These are phyloP conservation scores for Fusarium sp. DNA, from an alignment of 2,329 filamentous ascomycete genomes.

Conservation along the genomic window DNA sequence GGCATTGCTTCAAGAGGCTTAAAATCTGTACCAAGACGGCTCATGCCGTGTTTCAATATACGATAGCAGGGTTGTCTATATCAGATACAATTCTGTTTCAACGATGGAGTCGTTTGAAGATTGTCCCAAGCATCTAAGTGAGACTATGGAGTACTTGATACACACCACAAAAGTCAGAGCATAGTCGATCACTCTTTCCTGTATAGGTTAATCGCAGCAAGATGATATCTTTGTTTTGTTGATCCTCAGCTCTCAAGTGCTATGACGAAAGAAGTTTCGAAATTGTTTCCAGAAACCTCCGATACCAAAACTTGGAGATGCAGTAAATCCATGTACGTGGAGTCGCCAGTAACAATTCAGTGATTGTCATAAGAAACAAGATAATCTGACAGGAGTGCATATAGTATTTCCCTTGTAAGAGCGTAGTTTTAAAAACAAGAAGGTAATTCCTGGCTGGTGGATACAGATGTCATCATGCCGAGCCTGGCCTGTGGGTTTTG, in stretches of 20 bases:
- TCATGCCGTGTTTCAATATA: background rate
- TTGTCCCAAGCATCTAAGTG: background rate
- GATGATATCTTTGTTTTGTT: background rate
- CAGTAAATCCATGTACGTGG: background rate
- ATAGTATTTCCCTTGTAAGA: background rate
- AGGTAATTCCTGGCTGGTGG: conserved; percentile 14
- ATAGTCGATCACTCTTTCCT: background rate
- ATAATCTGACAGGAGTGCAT: background rate
- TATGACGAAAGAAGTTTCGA: background rate
- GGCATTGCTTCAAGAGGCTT: background rate
- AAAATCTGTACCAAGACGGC: background rate
- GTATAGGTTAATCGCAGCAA: background rate
- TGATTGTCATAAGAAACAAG: background rate
- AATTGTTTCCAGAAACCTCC: background rate
- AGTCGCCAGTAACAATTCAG: background rate
- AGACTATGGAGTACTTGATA: background rate
- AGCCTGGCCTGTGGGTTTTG: conserved; percentile 17
- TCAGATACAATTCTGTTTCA: background rate
- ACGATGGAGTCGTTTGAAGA: background rate
- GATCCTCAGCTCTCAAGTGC: background rate
- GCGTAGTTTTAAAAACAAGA: conserved; percentile 4
- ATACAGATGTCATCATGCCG: conserved; percentile 18
- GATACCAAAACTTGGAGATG: background rate
- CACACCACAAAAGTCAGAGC: background rate
- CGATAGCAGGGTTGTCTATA: background rate